Conservation (phyloP, 805 yeast genomes). For the Sugiyamaella qingdaonensis region DNA sequence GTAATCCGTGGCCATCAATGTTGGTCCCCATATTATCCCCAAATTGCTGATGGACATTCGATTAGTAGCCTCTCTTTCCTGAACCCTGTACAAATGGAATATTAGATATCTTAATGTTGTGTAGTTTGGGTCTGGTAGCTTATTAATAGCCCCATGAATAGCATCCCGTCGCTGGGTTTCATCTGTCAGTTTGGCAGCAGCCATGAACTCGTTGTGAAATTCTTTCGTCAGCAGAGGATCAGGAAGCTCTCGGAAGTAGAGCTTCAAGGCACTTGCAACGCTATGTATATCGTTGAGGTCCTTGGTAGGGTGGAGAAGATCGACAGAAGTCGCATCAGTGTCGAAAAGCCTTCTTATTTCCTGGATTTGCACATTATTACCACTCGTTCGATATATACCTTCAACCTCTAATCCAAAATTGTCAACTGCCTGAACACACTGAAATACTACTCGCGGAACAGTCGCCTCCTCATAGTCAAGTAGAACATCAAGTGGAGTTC, state of each 20-base stretch:
- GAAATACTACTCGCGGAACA: slow-evolving; percentile 86
- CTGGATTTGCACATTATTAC: slow-evolving; percentile 69
- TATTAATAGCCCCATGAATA: slow-evolving; percentile 82
- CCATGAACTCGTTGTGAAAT: slow-evolving; percentile 57
- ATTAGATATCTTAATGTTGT: slow-evolving; percentile 82
- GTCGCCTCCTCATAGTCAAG: slow-evolving; percentile 82
- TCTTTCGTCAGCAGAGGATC: slow-evolving; percentile 75
- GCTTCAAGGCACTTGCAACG: slow-evolving; percentile 82
- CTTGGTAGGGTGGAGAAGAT: slow-evolving; percentile 50
- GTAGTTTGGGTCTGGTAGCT: slow-evolving; percentile 90
- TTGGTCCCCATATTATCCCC: slow-evolving; percentile 95
- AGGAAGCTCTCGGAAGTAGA: slow-evolving; percentile 79
- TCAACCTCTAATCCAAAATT: slow-evolving; percentile 78
- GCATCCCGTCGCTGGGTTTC: slow-evolving; percentile 60
- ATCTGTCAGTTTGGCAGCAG: slow-evolving; percentile 66
- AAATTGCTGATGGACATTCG: slow-evolving; percentile 79
- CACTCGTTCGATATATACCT: slow-evolving; percentile 85
- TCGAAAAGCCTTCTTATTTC: slow-evolving; percentile 63
- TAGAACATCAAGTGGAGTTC: slow-evolving; percentile 72
- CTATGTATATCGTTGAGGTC: slow-evolving; percentile 77
- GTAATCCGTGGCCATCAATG: slow-evolving; percentile 64
- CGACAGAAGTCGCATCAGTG: slow-evolving; percentile 54
- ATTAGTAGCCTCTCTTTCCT: slow-evolving; percentile 56
- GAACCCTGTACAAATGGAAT: slow-evolving; percentile 78
- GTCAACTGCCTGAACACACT: slow-evolving; percentile 84